Percentiles rank a stretch among this genome's conserved stretches.
These are phyloP conservation scores for Saposhnikovia divaricata DNA, from an alignment of 129 eudicot species.

Conservation along the genomic window DNA sequence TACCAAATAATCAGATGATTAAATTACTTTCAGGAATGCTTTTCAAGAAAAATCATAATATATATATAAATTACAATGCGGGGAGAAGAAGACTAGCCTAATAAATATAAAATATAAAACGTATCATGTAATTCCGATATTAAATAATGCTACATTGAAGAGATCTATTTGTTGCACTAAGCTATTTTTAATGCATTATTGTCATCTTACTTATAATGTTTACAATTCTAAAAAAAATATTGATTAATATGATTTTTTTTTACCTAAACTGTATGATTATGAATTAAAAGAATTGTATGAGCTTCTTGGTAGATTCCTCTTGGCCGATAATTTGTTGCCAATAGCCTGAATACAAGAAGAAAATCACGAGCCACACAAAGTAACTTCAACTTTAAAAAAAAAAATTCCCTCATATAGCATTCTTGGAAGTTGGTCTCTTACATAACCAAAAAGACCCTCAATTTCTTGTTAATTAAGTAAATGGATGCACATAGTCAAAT, in stretches of 20 bases:
- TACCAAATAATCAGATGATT: conserved; percentile 15
- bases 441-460: not conserved
- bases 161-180: no score
- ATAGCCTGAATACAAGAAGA: conserved; percentile 39
- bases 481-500: not conserved
- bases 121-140: not conserved
- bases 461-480: not conserved
- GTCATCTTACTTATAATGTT: no score
- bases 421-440: not conserved
- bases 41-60: not conserved
- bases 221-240: no score
- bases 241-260: not conserved
- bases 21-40: no score
- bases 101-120: no score
- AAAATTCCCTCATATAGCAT: not conserved
- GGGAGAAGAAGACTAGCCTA: not conserved
- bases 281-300: conserved; percentile 70
- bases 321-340: conserved; percentile 90
- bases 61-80: not conserved
- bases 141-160: not conserved
- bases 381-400: not conserved
- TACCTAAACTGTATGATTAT: conserved; percentile 91
- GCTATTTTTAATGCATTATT: no score
- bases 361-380: conserved; percentile 10
- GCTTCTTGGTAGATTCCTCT: conserved; percentile 89